phyloP scores from a whole-genome alignment of 441 rosid genomes.

The Macaranga tanarius region DNA sequence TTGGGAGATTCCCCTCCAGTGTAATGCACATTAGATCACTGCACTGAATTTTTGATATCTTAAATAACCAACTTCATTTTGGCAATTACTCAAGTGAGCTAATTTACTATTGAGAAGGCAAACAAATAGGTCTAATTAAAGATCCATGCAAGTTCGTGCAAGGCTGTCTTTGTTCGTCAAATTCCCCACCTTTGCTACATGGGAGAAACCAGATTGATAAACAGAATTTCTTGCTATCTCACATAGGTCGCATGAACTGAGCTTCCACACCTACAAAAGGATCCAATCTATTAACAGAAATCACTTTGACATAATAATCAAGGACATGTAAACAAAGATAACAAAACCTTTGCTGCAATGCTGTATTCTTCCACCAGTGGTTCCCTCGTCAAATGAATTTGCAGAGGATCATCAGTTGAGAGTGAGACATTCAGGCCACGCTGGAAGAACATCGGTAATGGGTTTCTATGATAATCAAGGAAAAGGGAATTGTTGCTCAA shows the following conservation, averaged over 20 bases:
- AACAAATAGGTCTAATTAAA: neutral
- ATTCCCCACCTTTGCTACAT: conserved; percentile 50
- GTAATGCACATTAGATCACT: neutral
- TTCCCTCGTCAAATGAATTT: conserved; percentile 75
- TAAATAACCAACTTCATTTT: neutral
- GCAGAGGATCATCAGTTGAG: conserved; percentile 77
- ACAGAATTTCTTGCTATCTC: conserved; percentile 74
- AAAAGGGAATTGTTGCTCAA: conserved; percentile 66
- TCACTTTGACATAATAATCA: neutral
- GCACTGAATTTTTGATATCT: neutral
- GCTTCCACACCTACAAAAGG: conserved; percentile 60
- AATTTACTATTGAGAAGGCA: neutral
- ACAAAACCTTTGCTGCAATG: conserved; percentile 58
- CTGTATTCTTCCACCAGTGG: conserved; percentile 65
- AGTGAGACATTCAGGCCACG: conserved; percentile 68
- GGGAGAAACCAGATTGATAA: conserved; percentile 72
- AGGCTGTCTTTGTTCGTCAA: conserved; percentile 1
- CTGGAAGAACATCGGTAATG: conserved; percentile 54
- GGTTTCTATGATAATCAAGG: conserved; percentile 58
- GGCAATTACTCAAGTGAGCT: neutral
- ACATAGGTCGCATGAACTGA: conserved; percentile 67
- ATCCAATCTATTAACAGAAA: conserved; percentile 1
- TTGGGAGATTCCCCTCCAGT: neutral
- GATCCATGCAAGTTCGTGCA: neutral
- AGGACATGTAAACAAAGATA: neutral